Evolutionary conservation across 352 stramenopile species (phyloP).

Genomic region (Phytophthora tentaculata): DNA sequence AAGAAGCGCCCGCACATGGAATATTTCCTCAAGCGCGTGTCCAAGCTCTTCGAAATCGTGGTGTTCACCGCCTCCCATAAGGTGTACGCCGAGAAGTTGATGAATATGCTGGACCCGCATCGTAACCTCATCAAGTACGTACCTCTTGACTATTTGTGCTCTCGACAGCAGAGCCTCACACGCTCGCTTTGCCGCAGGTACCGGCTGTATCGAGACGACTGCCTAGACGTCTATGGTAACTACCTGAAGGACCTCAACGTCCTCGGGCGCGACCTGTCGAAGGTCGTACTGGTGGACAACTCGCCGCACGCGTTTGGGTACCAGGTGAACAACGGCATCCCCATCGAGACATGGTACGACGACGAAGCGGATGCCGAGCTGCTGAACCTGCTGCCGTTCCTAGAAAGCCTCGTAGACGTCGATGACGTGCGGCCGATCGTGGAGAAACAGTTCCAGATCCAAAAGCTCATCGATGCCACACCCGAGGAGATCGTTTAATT

Average conservation of each 20-base stretch:
- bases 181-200: conserved; percentile 59
- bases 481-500: conserved; percentile 57
- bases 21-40: conserved; percentile 94
- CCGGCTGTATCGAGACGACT: conserved; percentile 95
- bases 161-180: conserved; percentile 5
- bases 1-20: conserved; percentile 96
- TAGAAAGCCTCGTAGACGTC: conserved; percentile 88
- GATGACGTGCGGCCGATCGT: conserved; percentile 92
- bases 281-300: conserved; percentile 97
- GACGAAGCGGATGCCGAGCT: conserved; percentile 96
- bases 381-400: conserved; percentile 95
- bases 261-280: conserved; percentile 92
- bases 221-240: conserved; percentile 96
- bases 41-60: conserved; percentile 98
- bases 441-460: conserved; percentile 91
- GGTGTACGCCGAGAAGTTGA: conserved; percentile 96
- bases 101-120: conserved; percentile 97
- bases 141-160: not conserved
- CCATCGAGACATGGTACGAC: conserved; percentile 99
- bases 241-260: conserved; percentile 99
- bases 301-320: conserved; percentile 98
- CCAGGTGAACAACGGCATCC: conserved; percentile 98
- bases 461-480: conserved; percentile 88
- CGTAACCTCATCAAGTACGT: conserved; percentile 88
- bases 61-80: conserved; percentile 98